Conservation (phyloP, 73 alveolate genomes). For the Diophrys appendiculata region DNA sequence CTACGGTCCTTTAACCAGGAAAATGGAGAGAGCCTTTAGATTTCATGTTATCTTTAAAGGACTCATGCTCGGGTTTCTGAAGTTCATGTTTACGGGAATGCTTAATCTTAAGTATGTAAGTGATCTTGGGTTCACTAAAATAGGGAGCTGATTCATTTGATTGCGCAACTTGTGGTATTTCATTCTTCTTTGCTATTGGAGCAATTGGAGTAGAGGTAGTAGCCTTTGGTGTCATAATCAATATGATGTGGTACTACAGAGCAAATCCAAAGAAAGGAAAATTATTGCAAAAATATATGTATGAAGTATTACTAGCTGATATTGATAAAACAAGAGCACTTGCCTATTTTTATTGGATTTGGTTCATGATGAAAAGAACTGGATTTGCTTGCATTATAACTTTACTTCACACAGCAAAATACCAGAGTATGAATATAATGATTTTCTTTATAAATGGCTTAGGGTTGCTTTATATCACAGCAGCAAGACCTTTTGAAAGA, state of each 20-base stretch:
- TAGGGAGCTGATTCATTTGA: too few relatives aligned
- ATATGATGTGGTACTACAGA: neutral
- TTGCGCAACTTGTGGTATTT: neutral
- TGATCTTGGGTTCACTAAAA: too few relatives aligned
- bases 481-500: too few relatives aligned
- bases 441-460: too few relatives aligned
- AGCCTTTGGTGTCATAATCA: neutral
- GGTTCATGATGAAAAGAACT: neutral
- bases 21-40: neutral
- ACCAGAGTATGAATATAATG: too few relatives aligned
- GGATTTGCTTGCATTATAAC: neutral
- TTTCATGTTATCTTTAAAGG: neutral
- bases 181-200: neutral
- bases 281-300: too few relatives aligned
- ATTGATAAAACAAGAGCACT: neutral
- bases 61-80: neutral
- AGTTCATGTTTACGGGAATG: neutral
- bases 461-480: too few relatives aligned
- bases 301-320: neutral
- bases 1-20: neutral
- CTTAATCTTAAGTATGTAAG: neutral
- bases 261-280: neutral
- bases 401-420: neutral
- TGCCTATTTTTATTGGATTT: neutral
- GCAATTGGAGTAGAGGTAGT: neutral